These are phyloP conservation scores for Nakaseomyces uthaithaninus DNA, from an alignment of 1,139 yeast genomes.

Conservation along the genomic window DNA sequence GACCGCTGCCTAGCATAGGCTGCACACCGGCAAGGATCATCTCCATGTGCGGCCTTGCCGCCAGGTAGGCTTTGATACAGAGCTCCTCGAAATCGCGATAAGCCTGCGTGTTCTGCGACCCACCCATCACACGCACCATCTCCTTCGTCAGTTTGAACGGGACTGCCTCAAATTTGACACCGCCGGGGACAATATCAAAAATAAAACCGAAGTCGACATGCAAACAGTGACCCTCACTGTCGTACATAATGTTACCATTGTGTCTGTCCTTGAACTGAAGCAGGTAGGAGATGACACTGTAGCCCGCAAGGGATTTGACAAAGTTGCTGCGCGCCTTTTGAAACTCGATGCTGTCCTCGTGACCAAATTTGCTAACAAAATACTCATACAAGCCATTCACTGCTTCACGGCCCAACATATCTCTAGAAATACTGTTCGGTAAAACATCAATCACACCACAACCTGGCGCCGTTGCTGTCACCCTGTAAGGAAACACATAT, in stretches of 20 bases:
- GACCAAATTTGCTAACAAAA: conserved; percentile 86
- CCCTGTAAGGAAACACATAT: conserved; percentile 87
- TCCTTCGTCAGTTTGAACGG: conserved; percentile 96
- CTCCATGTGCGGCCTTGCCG: conserved; percentile 85
- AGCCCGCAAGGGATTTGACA: conserved; percentile 90
- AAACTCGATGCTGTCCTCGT: conserved; percentile 80
- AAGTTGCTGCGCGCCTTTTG: conserved; percentile 89
- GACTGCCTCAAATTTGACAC: conserved; percentile 93
- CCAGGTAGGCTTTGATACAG: conserved; percentile 85
- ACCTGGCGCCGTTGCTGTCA: conserved; percentile 98
- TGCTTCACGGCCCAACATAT: conserved; percentile 98
- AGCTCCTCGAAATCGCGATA: conserved; percentile 91
- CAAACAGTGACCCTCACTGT: conserved; percentile 84
- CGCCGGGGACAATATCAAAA: conserved; percentile 98
- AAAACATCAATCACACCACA: conserved; percentile 98
- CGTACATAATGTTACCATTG: conserved; percentile 98
- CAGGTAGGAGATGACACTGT: conserved; percentile 84
- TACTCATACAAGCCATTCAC: conserved; percentile 95
- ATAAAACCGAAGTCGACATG: conserved; percentile 98
- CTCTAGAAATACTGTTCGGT: conserved; percentile 91
- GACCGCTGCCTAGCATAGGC: conserved; percentile 92
- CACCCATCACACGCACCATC: conserved; percentile 95
- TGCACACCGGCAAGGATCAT: conserved; percentile 74
- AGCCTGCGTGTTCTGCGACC: conserved; percentile 74
- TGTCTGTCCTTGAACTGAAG: conserved; percentile 96